Percentiles rank a stretch among this genome's conserved stretches.
Conservation (phyloP, 1,284 basidiomycete species). For the Abortiporus biennis region DNA sequence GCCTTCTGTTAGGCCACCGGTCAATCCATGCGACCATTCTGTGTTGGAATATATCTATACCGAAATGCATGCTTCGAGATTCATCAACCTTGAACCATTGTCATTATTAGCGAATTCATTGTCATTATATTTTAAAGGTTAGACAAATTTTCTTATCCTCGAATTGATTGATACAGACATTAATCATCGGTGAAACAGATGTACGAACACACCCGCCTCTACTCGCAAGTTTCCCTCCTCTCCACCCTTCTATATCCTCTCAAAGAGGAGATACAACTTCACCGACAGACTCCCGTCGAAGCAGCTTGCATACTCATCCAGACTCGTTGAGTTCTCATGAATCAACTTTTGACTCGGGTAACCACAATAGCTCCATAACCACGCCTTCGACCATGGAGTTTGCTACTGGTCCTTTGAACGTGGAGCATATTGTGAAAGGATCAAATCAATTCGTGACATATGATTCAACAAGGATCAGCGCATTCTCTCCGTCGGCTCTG, state of each 20-base stretch:
- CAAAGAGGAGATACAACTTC: constrained; percentile 23
- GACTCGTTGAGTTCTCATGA: too few species aligned
- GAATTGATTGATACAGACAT: neutral
- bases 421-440: constrained; percentile 18
- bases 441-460: constrained; percentile 34
- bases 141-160: constrained; percentile 11
- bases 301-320: too few species aligned
- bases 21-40: constrained; percentile 62
- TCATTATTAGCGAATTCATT: constrained; percentile 54
- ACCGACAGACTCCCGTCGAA: too few species aligned
- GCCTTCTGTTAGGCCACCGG: constrained; percentile 19
- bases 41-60: constrained; percentile 58
- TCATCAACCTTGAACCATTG: constrained; percentile 59
- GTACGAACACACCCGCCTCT: constrained; percentile 58
- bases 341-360: too few species aligned
- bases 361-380: too few species aligned
- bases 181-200: constrained; percentile 30
- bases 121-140: constrained; percentile 55
- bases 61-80: constrained; percentile 58
- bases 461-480: constrained; percentile 36
- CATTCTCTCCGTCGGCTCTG: constrained; percentile 22
- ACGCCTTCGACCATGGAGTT: too few species aligned
- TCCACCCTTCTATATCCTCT: constrained; percentile 15
- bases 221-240: constrained; percentile 51
- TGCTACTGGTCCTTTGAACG: too few species aligned